Conservation (phyloP, 2,329 filamentous ascomycete genomes). For the Phaeosphaeriaceae sp. region DNA sequence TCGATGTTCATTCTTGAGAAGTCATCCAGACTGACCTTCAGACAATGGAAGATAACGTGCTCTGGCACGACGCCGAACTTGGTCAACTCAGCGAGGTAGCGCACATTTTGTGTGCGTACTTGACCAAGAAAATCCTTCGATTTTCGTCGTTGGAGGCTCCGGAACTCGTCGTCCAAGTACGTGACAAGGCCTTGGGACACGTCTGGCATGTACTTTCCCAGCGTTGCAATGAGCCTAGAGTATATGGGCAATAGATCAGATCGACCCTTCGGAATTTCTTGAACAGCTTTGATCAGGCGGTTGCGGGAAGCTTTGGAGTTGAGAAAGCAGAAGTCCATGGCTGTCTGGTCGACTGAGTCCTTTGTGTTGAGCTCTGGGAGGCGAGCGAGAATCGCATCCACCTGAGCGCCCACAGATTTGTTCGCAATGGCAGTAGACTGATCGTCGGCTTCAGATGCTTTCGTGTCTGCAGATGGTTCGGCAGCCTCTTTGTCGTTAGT, state of each 20-base stretch:
- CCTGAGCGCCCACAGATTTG: conserved; percentile 96
- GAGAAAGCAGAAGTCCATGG: conserved; percentile 96
- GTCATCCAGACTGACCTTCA: conserved; percentile 96
- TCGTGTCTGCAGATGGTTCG: conserved; percentile 53
- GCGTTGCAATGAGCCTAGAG: conserved; percentile 88
- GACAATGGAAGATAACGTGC: conserved; percentile 97
- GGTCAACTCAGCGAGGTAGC: conserved; percentile 96
- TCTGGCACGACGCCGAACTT: conserved; percentile 98
- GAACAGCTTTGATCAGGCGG: conserved; percentile 87
- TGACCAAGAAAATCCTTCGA: conserved; percentile 97
- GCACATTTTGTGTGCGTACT: conserved; percentile 90
- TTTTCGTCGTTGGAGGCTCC: conserved; percentile 93
- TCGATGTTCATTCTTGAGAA: conserved; percentile 99
- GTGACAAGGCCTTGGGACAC: conserved; percentile 90
- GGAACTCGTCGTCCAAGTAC: conserved; percentile 94
- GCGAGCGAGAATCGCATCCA: conserved; percentile 85
- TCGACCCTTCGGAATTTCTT: conserved; percentile 92
- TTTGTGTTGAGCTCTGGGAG: conserved; percentile 93
- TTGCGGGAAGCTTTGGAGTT: conserved; percentile 99
- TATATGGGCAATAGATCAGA: conserved; percentile 90
- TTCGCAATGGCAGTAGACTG: conserved; percentile 94
- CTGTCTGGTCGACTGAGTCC: conserved; percentile 88
- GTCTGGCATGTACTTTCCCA: conserved; percentile 93
- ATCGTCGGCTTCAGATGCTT: conserved; percentile 71
- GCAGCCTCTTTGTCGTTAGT: conserved; percentile 51